A percentile compares a stretch with the other conserved stretches of the same genome.
Conservation (phyloP, 805 yeast genomes). For the Kazachstania kunashirensis region DNA sequence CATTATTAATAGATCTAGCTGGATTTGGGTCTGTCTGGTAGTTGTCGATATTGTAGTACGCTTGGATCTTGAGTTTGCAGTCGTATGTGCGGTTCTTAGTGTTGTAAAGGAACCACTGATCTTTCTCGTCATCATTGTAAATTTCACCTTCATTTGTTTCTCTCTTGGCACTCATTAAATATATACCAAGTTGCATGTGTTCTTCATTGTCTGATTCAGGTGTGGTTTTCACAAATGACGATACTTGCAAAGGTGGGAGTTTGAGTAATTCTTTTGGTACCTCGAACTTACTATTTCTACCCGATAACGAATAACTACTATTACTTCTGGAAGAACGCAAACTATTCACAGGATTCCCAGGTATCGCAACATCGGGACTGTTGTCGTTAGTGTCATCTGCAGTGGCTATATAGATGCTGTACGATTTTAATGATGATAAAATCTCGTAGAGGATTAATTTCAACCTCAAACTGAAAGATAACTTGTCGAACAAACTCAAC, state of each 20-base stretch:
- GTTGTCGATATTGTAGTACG: slow-evolving; percentile 21
- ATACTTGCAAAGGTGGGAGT: slow-evolving; percentile 28
- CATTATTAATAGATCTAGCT: slow-evolving; percentile 18
- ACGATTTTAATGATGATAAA: slow-evolving; percentile 24
- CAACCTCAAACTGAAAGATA: slow-evolving; percentile 20
- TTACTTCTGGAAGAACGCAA: neutral
- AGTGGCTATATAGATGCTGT: slow-evolving; percentile 18
- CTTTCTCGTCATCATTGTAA: neutral
- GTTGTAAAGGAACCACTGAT: slow-evolving; percentile 20
- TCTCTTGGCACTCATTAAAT: slow-evolving; percentile 1
- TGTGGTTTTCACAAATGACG: slow-evolving; percentile 18
- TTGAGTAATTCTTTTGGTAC: slow-evolving; percentile 17
- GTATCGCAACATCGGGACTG: neutral
- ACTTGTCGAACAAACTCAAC: slow-evolving; percentile 20
- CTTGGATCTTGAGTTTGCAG: slow-evolving; percentile 15
- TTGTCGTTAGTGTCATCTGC: slow-evolving; percentile 5
- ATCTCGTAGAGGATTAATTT: slow-evolving; percentile 27
- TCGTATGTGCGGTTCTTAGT: slow-evolving; percentile 12
- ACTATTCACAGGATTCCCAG: neutral
- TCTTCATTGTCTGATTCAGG: neutral
- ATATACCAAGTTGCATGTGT: slow-evolving; percentile 5
- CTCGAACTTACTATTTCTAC: slow-evolving; percentile 4
- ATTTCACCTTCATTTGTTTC: neutral
- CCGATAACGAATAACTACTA: neutral
- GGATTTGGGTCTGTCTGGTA: slow-evolving; percentile 15